Conservation (phyloP, 352 stramenopile genomes). For the Thalassiosira hispida region DNA sequence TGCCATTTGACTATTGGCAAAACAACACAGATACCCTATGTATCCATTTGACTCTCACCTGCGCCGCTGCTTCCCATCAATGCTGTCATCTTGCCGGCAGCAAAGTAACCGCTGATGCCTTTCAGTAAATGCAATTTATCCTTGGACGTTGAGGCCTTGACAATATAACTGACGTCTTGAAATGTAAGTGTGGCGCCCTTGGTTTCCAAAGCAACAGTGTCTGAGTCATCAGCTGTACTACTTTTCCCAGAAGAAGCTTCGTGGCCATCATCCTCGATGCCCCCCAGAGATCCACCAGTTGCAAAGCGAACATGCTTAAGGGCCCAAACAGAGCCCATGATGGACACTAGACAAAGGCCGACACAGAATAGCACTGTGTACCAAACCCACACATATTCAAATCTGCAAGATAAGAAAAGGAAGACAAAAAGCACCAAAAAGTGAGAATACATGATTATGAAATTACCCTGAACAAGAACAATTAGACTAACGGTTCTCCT, state of each 20-base stretch:
- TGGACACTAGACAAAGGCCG: constrained; percentile 39
- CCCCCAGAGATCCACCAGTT: constrained; percentile 27
- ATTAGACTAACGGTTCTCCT: constrained; percentile 32
- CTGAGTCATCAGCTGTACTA: background rate
- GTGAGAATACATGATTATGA: background rate
- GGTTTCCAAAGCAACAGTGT: constrained; percentile 67
- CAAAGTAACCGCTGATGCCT: constrained; percentile 86
- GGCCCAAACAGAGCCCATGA: constrained; percentile 20
- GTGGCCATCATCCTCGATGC: constrained; percentile 2
- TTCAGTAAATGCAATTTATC: constrained; percentile 88
- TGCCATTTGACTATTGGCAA: too few relatives aligned
- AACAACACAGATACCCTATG: too few relatives aligned
- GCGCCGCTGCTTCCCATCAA: constrained; percentile 86
- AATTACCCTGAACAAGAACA: background rate
- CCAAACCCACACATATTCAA: constrained; percentile 58
- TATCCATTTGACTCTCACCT: constrained; percentile 10
- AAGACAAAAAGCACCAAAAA: background rate
- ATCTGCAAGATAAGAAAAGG: constrained; percentile 15
- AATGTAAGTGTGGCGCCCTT: constrained; percentile 79
- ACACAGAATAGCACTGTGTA: constrained; percentile 54
- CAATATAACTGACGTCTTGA: constrained; percentile 75
- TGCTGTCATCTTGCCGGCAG: constrained; percentile 88
- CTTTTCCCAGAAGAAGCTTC: constrained; percentile 4
- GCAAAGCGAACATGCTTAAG: constrained; percentile 52
- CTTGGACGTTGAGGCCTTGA: constrained; percentile 72